Evolutionary conservation across 164 flowering plant genomes (phyloP).

Genomic region (Paratinospora sagittata): DNA sequence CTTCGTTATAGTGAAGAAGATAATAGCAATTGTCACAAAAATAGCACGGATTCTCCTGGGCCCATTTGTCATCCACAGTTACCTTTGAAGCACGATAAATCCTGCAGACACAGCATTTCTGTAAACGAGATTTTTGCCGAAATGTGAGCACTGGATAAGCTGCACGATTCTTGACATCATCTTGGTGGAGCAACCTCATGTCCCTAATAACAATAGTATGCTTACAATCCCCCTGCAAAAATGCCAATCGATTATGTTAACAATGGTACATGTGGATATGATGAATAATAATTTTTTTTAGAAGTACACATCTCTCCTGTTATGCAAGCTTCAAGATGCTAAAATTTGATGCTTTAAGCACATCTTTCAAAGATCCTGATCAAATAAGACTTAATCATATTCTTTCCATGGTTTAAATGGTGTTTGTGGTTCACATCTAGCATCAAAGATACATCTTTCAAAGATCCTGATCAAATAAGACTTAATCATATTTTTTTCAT

Average conservation of each 20-base stretch:
- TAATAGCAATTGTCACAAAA: conserved; percentile 73
- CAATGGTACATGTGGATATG: background rate
- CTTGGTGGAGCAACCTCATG: conserved; percentile 83
- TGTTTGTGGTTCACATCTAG: too few relatives aligned
- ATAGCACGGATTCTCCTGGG: conserved; percentile 66
- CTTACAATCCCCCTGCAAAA: conserved; percentile 65
- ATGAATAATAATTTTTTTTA: too few relatives aligned
- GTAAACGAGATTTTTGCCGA: conserved; percentile 33
- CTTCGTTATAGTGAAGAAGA: conserved; percentile 52
- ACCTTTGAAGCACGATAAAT: conserved; percentile 53
- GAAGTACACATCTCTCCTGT: background rate
- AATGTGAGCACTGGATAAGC: conserved; percentile 81
- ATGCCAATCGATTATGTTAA: background rate
- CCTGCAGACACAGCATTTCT: conserved; percentile 67
- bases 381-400: too few relatives aligned
- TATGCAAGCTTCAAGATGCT: too few relatives aligned
- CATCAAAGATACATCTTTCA: too few relatives aligned
- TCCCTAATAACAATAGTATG: conserved; percentile 78
- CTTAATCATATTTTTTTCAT: too few relatives aligned
- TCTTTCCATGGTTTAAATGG: too few relatives aligned
- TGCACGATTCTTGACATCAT: conserved; percentile 59
- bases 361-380: too few relatives aligned
- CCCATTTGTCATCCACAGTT: conserved; percentile 84
- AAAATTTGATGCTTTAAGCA: too few relatives aligned
- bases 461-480: too few relatives aligned